Evolutionary conservation across 2,329 filamentous ascomycete species (phyloP).

Genomic region (Exophiala spinifera): DNA sequence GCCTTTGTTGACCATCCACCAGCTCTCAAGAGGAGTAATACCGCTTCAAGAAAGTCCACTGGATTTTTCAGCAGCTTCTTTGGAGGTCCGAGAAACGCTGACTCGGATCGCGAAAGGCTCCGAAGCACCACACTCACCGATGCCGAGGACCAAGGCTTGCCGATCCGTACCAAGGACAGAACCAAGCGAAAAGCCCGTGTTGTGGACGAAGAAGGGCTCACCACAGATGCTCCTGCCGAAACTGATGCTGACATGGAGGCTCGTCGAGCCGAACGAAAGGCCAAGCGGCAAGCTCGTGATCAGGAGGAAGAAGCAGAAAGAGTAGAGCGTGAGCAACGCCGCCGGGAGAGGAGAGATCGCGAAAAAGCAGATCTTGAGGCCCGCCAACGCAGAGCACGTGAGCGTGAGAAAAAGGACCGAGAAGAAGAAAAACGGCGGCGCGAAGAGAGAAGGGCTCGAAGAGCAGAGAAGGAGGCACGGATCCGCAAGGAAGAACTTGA

Average conservation of each 20-base stretch:
- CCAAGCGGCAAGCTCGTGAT: conserved; percentile 48
- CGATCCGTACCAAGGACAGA: conserved; percentile 33
- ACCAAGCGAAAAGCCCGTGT: conserved; percentile 44
- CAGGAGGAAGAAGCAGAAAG: conserved; percentile 38
- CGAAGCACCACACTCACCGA: conserved; percentile 26
- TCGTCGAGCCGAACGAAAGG: conserved; percentile 60
- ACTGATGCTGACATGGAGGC: conserved; percentile 60
- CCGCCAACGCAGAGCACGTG: conserved; percentile 35
- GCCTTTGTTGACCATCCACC: conserved; percentile 52
- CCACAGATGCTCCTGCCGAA: conserved; percentile 46
- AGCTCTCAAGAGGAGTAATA: conserved; percentile 59
- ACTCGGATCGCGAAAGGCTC: conserved; percentile 27
- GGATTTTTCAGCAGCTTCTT: conserved; percentile 62
- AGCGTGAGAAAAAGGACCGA: conserved; percentile 54
- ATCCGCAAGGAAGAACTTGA: conserved; percentile 36
- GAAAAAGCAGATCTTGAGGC: conserved; percentile 57
- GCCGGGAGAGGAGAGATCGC: conserved; percentile 47
- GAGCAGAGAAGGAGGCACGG: conserved; percentile 36
- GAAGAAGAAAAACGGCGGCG: conserved; percentile 54
- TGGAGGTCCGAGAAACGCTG: conserved; percentile 51
- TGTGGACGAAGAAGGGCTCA: conserved; percentile 48
- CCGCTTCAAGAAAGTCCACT: conserved; percentile 58
- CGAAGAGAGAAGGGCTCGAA: conserved; percentile 59
- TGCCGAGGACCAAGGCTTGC: conserved; percentile 24
- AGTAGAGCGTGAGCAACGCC: conserved; percentile 35